A percentile compares a stretch with the other conserved stretches of the same genome.
phyloP scores from a whole-genome alignment of 176 grass and related monocot genomes.

The Musa beccarii region DNA sequence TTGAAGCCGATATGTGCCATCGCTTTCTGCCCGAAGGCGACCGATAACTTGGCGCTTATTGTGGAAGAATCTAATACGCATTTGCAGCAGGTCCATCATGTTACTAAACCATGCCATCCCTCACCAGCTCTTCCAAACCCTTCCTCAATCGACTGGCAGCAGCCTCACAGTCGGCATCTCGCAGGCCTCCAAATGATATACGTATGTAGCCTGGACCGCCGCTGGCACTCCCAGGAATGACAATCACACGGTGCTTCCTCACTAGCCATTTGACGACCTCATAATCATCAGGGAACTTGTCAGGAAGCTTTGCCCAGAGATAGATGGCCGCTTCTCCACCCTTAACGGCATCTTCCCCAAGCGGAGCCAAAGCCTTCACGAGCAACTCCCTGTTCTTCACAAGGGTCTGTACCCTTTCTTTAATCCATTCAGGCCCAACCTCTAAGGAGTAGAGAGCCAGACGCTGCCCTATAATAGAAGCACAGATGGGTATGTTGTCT shows the following conservation, averaged over 20 bases:
- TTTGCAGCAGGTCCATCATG: not conserved
- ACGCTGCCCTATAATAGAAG: conserved; percentile 73
- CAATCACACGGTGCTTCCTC: conserved; percentile 51
- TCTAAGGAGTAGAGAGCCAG: conserved; percentile 73
- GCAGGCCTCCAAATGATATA: conserved; percentile 75
- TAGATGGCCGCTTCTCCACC: conserved; percentile 93
- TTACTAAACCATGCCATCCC: conserved; percentile 60
- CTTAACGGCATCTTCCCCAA: conserved; percentile 56
- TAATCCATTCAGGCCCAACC: conserved; percentile 69
- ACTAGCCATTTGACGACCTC: conserved; percentile 86
- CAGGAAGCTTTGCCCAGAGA: conserved; percentile 89
- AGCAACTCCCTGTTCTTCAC: conserved; percentile 70
- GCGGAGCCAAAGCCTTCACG: conserved; percentile 55
- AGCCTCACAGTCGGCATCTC: conserved; percentile 51
- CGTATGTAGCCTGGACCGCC: conserved; percentile 58
- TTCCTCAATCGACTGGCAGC: conserved; percentile 48
- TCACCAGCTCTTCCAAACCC: conserved; percentile 72
- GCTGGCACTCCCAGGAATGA: conserved; percentile 72
- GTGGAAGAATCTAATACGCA: not conserved
- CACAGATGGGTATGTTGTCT: conserved; percentile 96
- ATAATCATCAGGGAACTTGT: conserved; percentile 57
- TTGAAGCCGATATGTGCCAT: not conserved
- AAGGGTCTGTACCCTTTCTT: conserved; percentile 50
- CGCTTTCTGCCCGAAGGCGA: not conserved
- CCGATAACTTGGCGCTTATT: not conserved